Conservation (phyloP, 345 rosid species). For the Kernera saxatilis region DNA sequence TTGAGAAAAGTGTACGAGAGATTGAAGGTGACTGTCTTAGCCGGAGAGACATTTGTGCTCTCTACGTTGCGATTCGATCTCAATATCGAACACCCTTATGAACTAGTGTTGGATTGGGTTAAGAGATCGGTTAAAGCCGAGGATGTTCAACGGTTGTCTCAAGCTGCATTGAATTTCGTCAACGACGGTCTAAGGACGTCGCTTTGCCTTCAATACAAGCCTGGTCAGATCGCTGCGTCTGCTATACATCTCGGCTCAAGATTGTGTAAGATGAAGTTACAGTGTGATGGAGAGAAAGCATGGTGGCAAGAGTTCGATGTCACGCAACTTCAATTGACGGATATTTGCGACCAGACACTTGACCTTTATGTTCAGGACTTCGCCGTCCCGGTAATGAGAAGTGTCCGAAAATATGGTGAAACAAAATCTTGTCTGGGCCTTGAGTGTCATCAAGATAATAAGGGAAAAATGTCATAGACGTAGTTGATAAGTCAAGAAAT, state of each 20-base stretch:
- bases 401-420: too few relatives aligned
- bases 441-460: too few relatives aligned
- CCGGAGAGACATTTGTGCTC: conserved; percentile 16
- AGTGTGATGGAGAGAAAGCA: background rate
- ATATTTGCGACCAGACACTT: background rate
- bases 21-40: background rate
- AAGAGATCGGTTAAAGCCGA: background rate
- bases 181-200: background rate
- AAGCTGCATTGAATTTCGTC: background rate
- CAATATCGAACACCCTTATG: conserved; percentile 1
- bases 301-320: background rate
- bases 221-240: background rate
- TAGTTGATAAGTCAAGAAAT: too few relatives aligned
- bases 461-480: too few relatives aligned
- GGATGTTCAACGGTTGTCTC: too few relatives aligned
- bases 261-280: background rate
- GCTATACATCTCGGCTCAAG: background rate
- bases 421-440: too few relatives aligned
- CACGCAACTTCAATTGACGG: background rate
- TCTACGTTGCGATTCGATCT: conserved; percentile 13
- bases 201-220: background rate
- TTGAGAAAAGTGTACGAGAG: background rate
- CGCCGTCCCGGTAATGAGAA: background rate
- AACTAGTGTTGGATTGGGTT: background rate
- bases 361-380: background rate